Evolutionary conservation across 768 basidiomycete genomes (phyloP).

Genomic region (Amanita brunnescens): DNA sequence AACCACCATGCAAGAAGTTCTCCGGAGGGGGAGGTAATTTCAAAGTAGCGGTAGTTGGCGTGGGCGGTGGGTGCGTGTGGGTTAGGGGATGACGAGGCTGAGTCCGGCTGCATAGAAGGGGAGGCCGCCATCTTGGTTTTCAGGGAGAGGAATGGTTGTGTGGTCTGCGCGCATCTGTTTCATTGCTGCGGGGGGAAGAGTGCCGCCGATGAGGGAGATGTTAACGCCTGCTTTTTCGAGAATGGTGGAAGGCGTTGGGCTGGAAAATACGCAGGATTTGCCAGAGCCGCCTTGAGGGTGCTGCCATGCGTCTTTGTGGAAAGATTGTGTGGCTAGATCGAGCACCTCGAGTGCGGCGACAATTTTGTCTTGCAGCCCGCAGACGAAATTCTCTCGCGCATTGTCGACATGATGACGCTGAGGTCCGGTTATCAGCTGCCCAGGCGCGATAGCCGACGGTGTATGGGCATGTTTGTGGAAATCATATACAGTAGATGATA

Average conservation of each 20-base stretch:
- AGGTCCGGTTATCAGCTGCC: too few species aligned
- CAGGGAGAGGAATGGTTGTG: too few species aligned
- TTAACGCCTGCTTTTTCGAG: slow-evolving; percentile 97
- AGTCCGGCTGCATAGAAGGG: slow-evolving; percentile 87
- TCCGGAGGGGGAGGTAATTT: too few species aligned
- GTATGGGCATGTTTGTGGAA: too few species aligned
- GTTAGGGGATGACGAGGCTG: slow-evolving; percentile 92
- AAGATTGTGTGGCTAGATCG: slow-evolving; percentile 60
- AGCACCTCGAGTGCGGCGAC: slow-evolving; percentile 69
- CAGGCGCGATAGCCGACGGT: too few species aligned
- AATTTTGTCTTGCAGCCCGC: slow-evolving; percentile 70
- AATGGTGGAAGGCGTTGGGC: slow-evolving; percentile 45
- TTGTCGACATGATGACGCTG: too few species aligned
- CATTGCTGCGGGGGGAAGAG: too few species aligned
- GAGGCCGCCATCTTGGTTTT: too few species aligned
- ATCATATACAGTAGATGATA: too few species aligned
- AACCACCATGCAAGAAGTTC: too few species aligned
- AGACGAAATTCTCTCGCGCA: slow-evolving; percentile 82
- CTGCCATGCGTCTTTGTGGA: slow-evolving; percentile 78
- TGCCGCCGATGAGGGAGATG: slow-evolving; percentile 84
- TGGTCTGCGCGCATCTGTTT: too few species aligned
- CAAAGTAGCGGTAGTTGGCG: slow-evolving; percentile 95
- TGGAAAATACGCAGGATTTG: slow-evolving; percentile 74
- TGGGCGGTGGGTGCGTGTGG: slow-evolving; percentile 93
- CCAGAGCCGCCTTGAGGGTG: slow-evolving; percentile 70